Evolutionary conservation across 345 rosid species (phyloP), one percentile per base, ranked within the genome.

Genomic region (Dimocarpus longan): DNA sequence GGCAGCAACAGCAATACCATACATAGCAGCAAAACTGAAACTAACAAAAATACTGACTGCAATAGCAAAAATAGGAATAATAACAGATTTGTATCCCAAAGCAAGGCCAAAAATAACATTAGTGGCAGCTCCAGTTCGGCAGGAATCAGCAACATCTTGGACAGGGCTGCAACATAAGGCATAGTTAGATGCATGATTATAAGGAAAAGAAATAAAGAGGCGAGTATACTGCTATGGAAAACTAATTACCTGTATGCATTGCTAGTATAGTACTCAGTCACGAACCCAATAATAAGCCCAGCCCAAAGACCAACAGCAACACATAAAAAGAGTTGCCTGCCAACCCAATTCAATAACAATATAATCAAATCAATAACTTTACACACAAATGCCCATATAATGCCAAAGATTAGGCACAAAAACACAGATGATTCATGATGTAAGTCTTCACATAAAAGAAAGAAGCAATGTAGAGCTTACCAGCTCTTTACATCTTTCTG

Each of bases 121-220:
- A 10, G 96, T 92, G 59, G 96, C 93, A 78, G 96, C 96, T 77
- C 93, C 96, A 78, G 96, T 92, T 75, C 98, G 87, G 89, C 97
- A 93, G 74, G 98, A 95, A 87, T 93, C 98, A 67, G 98, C 98
- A 81, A 95, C 98, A 82, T 93, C 98, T 87, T 92, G 98, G 73
- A 95, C 98, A 32, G 98, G 98, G 88, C 98, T 95, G 94, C 78
- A 85, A 74, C 32, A n/a, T 3, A 57, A 24, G 11, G 13, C 54
- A 48, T 18, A 42, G 62, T 70, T 60, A 80, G 57, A 66, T 18
- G 2, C 71, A 44, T 18, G 39, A 50, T 46, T n/a, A 26, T 16
- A 6, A 19, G 18, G 60, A 12, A 8, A 40, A 6, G 16, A 43
- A 26, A 21, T 26, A 57, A 24, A 0, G 3, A 59, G 65, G 8